Base-by-base conservation (phyloP, 805 yeast species). In the Lachancea nothofagi region DNA sequence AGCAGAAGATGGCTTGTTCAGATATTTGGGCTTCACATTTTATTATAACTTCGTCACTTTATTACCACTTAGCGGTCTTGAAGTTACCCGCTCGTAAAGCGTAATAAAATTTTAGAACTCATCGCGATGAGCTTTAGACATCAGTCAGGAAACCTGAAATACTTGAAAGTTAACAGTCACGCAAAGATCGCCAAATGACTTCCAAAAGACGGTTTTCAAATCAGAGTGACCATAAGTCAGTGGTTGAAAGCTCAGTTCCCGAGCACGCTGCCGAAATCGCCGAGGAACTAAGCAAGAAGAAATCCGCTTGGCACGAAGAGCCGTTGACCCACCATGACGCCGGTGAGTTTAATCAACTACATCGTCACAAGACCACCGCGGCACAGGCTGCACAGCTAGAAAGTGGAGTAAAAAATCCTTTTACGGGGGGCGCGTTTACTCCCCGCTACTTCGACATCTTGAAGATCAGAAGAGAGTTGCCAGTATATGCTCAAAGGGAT, bases 401-500 rank as follows among this genome's bases (percentile, higher is more conserved):
- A 59, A 56, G 66, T 45, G 83, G 78, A 1, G 61, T 66, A 0
- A 49, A 49, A 20, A 93, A 90, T 56, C 93, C 96, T 5, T 90
- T 93, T 67, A 85, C 88, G 1, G 95, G 93, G 9, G 49, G 63
- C 8, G 49, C 57, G 14, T 80, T 83, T 51, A 61, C 83, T 5
- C 65, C 76, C 39, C 76, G 78, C 54, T 93, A 93, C 62, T 74
- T 78, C 50, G 84, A 78, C 46, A 93, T 93, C 45, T 69, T 93
- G 45, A 78, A 77, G 52, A 74, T 71, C 19, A 77, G 98, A 65
- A 75, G 95, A 49, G 83, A 85, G 46, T 71, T 93, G 45, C 98
- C 98, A 2, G 97, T 93, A 15, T 96, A 90, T 64, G 78, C 88
- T 21, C 96, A 93, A 65, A 74, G 97, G 59, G 83, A 78, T 38